These are phyloP conservation scores for Podospora conica DNA, from an alignment of 495 filamentous ascomycete species.

Conservation along the genomic window DNA sequence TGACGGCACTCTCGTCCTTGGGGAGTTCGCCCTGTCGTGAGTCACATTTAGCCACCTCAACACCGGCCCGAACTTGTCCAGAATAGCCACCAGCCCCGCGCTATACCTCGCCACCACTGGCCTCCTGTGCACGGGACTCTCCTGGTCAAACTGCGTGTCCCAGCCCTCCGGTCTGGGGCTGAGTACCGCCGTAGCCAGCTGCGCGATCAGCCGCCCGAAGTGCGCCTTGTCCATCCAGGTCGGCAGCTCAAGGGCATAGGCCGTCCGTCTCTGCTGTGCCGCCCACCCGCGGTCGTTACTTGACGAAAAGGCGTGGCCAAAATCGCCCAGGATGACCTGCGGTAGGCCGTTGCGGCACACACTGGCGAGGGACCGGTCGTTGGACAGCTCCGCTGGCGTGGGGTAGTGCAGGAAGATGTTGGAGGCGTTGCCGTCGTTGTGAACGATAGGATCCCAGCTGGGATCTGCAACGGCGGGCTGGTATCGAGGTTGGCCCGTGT, in stretches of 20 bases:
- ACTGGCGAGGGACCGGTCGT: background rate
- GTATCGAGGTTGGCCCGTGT: slow-evolving; percentile 1
- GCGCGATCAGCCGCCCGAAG: background rate
- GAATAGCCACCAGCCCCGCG: background rate
- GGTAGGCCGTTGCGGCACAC: slow-evolving; percentile 1
- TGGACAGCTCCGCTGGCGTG: slow-evolving; percentile 5
- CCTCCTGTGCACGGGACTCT: background rate
- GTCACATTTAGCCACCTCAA: background rate
- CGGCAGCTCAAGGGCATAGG: background rate
- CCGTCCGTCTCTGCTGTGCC: too few relatives aligned
- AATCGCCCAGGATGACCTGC: slow-evolving; percentile 5
- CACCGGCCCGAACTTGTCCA: background rate
- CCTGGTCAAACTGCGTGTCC: too few relatives aligned
- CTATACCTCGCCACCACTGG: background rate
- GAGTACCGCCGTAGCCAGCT: background rate
- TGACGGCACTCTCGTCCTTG: too few relatives aligned
- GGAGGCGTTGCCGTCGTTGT: background rate
- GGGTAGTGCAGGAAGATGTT: slow-evolving; percentile 18
- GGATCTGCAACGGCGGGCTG: background rate
- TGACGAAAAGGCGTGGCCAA: background rate
- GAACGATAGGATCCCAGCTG: background rate
- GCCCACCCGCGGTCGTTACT: too few relatives aligned
- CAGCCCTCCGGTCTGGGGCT: too few relatives aligned
- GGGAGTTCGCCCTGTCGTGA: too few relatives aligned
- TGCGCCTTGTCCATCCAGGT: background rate